Conservation (phyloP, 2,329 filamentous ascomycete species). For the Alternaria sp. region DNA sequence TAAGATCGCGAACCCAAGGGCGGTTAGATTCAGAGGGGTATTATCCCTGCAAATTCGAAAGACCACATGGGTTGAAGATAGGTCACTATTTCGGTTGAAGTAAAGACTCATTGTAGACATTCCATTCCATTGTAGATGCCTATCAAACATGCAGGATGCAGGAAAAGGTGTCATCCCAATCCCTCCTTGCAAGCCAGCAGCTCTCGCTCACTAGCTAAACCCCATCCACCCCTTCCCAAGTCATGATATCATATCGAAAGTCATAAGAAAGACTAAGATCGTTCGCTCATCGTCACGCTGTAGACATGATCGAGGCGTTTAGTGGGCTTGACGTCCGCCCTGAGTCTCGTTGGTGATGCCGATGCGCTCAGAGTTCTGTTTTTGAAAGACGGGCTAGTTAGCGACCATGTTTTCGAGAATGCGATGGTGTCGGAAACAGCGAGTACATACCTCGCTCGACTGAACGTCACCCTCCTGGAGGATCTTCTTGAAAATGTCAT, state of each 20-base stretch:
- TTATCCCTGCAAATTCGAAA: too few relatives aligned
- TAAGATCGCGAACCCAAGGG: too few relatives aligned
- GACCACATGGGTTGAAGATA: too few relatives aligned
- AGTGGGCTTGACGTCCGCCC: constrained; percentile 47
- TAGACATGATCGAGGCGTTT: constrained; percentile 16
- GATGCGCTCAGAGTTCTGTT: constrained; percentile 52
- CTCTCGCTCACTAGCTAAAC: neutral
- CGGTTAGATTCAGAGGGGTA: too few relatives aligned
- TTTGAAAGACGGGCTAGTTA: constrained; percentile 16
- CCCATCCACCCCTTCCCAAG: constrained; percentile 1
- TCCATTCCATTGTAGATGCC: neutral
- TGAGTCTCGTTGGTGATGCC: constrained; percentile 55
- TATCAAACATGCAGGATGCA: constrained; percentile 12
- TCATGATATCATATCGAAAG: constrained; percentile 31
- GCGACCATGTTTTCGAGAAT: neutral
- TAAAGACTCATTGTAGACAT: neutral
- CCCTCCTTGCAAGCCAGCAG: constrained; percentile 13
- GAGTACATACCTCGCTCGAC: constrained; percentile 39
- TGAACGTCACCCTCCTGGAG: constrained; percentile 72
- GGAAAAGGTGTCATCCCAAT: constrained; percentile 6
- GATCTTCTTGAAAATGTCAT: constrained; percentile 84
- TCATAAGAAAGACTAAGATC: constrained; percentile 17
- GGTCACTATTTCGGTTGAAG: too few relatives aligned
- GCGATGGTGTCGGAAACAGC: too few relatives aligned
- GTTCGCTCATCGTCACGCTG: constrained; percentile 3